Evolutionary conservation across 306 rosid genomes (phyloP).

Genomic region (Alnus glutinosa): DNA sequence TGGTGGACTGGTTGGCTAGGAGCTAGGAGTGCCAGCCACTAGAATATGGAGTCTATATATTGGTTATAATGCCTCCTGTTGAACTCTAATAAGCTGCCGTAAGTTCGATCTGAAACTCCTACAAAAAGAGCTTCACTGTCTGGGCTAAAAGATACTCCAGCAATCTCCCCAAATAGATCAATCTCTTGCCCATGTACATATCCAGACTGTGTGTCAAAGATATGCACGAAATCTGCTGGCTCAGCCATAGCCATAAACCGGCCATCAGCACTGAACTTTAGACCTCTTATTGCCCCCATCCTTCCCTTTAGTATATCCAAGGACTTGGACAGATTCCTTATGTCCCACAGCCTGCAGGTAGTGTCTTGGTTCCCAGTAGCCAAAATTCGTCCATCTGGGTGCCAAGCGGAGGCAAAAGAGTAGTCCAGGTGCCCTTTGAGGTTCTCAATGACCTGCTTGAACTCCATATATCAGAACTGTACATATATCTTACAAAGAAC

Average conservation of each 20-base stretch:
- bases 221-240: slow-evolving; percentile 89
- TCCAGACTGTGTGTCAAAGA: slow-evolving; percentile 56
- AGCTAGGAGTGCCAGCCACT: slow-evolving; percentile 9
- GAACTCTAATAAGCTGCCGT: slow-evolving; percentile 85
- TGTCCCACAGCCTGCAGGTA: slow-evolving; percentile 95
- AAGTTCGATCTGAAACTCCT: slow-evolving; percentile 80
- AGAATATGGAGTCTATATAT: slow-evolving; percentile 53
- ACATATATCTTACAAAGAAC: not conserved
- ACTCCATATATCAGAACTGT: slow-evolving; percentile 3
- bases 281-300: slow-evolving; percentile 86
- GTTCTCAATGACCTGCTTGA: slow-evolving; percentile 49
- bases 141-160: slow-evolving; percentile 87
- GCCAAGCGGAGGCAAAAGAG: slow-evolving; percentile 94
- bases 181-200: slow-evolving; percentile 70
- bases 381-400: slow-evolving; percentile 77
- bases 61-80: slow-evolving; percentile 43
- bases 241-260: slow-evolving; percentile 88
- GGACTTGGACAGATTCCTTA: slow-evolving; percentile 76
- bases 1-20: not conserved
- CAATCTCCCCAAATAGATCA: slow-evolving; percentile 89
- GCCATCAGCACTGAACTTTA: slow-evolving; percentile 71
- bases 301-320: slow-evolving; percentile 80
- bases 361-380: slow-evolving; percentile 98
- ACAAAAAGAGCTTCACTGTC: slow-evolving; percentile 79
- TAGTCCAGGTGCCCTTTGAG: slow-evolving; percentile 92